Percentiles rank a stretch among this genome's conserved stretches.
Conservation (phyloP, 805 yeast genomes). For the Kodamaea fukazawae region DNA sequence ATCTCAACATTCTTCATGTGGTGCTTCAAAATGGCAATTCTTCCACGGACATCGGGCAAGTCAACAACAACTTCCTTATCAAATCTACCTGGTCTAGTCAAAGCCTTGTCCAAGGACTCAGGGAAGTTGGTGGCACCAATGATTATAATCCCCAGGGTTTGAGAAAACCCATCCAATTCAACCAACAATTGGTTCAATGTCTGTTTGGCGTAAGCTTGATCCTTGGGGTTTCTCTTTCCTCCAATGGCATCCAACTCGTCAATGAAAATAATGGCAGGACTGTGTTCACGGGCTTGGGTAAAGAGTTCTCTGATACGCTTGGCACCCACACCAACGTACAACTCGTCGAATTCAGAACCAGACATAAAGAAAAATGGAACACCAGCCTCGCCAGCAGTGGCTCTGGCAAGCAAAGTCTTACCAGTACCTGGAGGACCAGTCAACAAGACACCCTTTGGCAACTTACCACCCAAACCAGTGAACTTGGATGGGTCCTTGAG, state of each 20-base stretch:
- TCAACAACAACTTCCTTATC: constrained; percentile 95
- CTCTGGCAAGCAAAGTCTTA: constrained; percentile 92
- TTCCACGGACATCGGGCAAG: constrained; percentile 96
- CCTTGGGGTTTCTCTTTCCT: constrained; percentile 94
- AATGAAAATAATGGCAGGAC: constrained; percentile 95
- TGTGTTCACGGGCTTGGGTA: constrained; percentile 86
- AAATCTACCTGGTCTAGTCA: constrained; percentile 97
- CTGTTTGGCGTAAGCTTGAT: constrained; percentile 97
- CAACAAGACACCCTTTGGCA: constrained; percentile 93
- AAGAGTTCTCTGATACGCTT: constrained; percentile 94
- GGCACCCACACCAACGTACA: constrained; percentile 99
- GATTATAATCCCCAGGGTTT: constrained; percentile 87
- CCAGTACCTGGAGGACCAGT: constrained; percentile 99
- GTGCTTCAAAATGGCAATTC: constrained; percentile 86
- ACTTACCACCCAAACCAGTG: constrained; percentile 94
- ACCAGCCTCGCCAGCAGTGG: constrained; percentile 99
- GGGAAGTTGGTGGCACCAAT: constrained; percentile 99
- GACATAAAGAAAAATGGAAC: constrained; percentile 98
- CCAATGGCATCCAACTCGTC: constrained; percentile 99
- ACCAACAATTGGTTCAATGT: constrained; percentile 93
- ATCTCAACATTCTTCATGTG: constrained; percentile 90
- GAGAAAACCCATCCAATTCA: constrained; percentile 93
- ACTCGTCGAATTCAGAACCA: constrained; percentile 96
- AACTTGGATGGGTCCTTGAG: constrained; percentile 93
- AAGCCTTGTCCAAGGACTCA: constrained; percentile 91